Evolutionary conservation across 1,284 basidiomycete genomes (phyloP), one percentile per base, ranked within the genome.

Genomic region (Tetrapyrgos nigripes): DNA sequence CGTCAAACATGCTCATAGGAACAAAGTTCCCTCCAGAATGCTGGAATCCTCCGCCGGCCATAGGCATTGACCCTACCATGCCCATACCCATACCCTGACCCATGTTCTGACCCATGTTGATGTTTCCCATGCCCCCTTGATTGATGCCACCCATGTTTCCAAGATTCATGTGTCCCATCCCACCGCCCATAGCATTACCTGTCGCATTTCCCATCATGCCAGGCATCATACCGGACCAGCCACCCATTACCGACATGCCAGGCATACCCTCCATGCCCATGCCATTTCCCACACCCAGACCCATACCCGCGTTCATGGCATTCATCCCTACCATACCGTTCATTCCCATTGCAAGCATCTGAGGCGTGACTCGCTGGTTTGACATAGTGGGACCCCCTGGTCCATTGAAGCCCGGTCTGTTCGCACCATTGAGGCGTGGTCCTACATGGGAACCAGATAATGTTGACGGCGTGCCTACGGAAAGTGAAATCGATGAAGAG

Each of bases 311-410:
- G 29, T 57, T 61, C 62, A 73, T 69, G 24, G 51, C 52, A 62
- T 73, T 70, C 68, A 76, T 73, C 11, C 54, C 55, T 62, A 74
- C 70, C 68, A 76, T 74, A 46, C 57, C 62, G 66, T 64, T 45
- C 64, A 71, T 72, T 17, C 74, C 75, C 72, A 85, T 80, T 19
- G 80, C 79, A 54, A 84, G 78, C 76, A 85, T 80, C 53, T 75
- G 74, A 61, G 73, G 76, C 5, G 66, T 66, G 19, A 68, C 60
- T 23, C 53, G 60, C 50, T 43, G 51, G 57, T 46, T 55, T 53
- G 31, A 55, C 57, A 45, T 61, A 62, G 17, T 57, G 59, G 49
- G 66, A 66, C 14, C 61, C 58, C 33, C 31, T 9, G 44, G 48
- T 3, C 49, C 49, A 29, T 52, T 58, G 50, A 58, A 58, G 21